phyloP scores from a whole-genome alignment of 2,329 filamentous ascomycete genomes.

The Tolypocladium ovalisporum region DNA sequence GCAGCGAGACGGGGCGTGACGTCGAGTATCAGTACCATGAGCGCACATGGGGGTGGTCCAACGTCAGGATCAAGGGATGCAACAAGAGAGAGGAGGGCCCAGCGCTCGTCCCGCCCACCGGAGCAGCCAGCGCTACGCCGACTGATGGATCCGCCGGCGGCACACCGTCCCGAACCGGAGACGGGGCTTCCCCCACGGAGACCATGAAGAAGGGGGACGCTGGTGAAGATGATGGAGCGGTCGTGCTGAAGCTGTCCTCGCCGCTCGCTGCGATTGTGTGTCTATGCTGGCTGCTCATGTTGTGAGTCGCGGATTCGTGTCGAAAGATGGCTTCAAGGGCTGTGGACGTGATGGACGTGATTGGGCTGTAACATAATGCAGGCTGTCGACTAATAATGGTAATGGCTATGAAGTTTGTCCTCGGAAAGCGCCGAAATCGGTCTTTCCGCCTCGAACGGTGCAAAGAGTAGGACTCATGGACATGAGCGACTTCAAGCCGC shows the following conservation, averaged over 20 bases:
- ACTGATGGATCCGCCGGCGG: background rate
- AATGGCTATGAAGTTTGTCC: too few relatives aligned
- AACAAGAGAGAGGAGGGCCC: slow-evolving; percentile 1
- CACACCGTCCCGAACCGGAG: background rate
- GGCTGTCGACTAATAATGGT: background rate
- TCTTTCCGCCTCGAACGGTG: too few relatives aligned
- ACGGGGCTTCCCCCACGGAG: slow-evolving; percentile 1
- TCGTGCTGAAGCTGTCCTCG: slow-evolving; percentile 2
- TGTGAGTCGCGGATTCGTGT: background rate
- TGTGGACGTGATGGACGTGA: background rate
- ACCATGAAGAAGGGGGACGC: background rate
- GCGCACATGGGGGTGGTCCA: slow-evolving; percentile 15
- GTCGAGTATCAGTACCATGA: slow-evolving; percentile 18
- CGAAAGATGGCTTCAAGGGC: background rate
- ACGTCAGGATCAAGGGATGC: slow-evolving; percentile 16
- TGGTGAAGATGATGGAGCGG: slow-evolving; percentile 3
- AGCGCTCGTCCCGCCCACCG: background rate
- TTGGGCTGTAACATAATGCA: background rate
- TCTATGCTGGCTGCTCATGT: slow-evolving; percentile 6
- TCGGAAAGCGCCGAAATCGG: too few relatives aligned
- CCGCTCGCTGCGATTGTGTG: slow-evolving; percentile 6
- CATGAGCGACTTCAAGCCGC: background rate
- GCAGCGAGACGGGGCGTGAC: slow-evolving; percentile 8
- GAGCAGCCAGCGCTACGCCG: background rate
- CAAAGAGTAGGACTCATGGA: too few relatives aligned